Evolutionary conservation across 805 yeast species (phyloP).

Genomic region (Hanseniaspora thailandica): DNA sequence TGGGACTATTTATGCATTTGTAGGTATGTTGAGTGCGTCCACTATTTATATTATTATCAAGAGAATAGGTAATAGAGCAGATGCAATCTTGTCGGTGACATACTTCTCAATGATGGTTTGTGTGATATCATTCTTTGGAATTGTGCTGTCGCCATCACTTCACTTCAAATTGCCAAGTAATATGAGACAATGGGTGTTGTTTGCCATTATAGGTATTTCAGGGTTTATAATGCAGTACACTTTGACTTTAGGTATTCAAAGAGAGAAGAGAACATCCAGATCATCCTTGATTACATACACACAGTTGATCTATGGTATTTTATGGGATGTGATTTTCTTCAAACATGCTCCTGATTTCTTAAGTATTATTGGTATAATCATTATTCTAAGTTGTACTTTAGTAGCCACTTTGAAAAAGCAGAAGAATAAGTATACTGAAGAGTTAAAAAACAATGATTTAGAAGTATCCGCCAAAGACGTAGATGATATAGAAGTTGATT

Average conservation of each 20-base stretch:
- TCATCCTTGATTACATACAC: constrained; percentile 67
- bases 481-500: not conserved
- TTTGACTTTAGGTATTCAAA: constrained; percentile 70
- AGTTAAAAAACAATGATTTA: not conserved
- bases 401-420: constrained; percentile 35
- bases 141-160: constrained; percentile 46
- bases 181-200: constrained; percentile 53
- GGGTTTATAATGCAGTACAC: constrained; percentile 78
- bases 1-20: constrained; percentile 52
- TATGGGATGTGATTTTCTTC: constrained; percentile 66
- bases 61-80: constrained; percentile 65
- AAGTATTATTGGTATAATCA: constrained; percentile 55
- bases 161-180: constrained; percentile 50
- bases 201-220: constrained; percentile 51
- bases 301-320: constrained; percentile 62
- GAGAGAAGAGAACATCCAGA: constrained; percentile 61
- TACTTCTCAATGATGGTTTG: constrained; percentile 57
- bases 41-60: constrained; percentile 59
- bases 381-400: constrained; percentile 57
- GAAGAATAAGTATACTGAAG: not conserved
- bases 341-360: constrained; percentile 58
- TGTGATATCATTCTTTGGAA: constrained; percentile 41
- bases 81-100: constrained; percentile 68
- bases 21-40: constrained; percentile 62
- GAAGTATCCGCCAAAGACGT: not conserved